Conservation (phyloP, 208 protist species). For the Leishmania tarentolae region DNA sequence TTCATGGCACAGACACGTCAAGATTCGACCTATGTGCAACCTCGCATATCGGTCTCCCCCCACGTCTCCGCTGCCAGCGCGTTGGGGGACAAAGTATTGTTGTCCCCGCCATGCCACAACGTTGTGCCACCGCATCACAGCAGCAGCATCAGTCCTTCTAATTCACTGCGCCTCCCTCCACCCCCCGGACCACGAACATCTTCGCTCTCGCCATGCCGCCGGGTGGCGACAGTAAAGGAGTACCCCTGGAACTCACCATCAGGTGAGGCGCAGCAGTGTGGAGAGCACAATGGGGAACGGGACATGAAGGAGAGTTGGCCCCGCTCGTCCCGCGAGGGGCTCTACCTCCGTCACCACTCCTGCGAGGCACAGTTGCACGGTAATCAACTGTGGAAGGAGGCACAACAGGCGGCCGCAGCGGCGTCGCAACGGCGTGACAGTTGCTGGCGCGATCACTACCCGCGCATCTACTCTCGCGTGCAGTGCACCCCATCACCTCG, state of each 20-base stretch:
- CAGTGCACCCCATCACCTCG: neutral
- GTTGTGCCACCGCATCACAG: neutral
- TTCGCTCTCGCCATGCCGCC: neutral
- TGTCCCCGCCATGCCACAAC: neutral
- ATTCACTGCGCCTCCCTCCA: neutral
- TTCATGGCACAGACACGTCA: neutral
- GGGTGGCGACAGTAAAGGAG: neutral
- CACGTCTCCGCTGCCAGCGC: neutral
- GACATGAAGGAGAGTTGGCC: neutral
- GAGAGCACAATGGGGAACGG: neutral
- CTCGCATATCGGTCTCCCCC: neutral
- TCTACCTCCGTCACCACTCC: neutral
- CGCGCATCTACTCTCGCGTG: neutral
- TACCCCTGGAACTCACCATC: neutral
- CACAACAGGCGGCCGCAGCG: slow-evolving; percentile 7
- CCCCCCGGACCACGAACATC: too few species aligned
- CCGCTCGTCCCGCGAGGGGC: neutral
- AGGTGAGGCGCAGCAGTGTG: neutral
- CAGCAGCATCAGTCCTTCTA: neutral
- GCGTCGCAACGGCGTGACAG: slow-evolving; percentile 12
- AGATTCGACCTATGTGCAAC: neutral
- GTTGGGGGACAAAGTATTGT: neutral
- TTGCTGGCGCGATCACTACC: slow-evolving; percentile 15
- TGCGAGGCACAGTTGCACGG: slow-evolving; percentile 22
- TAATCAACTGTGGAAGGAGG: slow-evolving; percentile 14